Evolutionary conservation across 2,329 filamentous ascomycete genomes (phyloP), one percentile per base, ranked within the genome.

Genomic region (Fusarium sublunatum): DNA sequence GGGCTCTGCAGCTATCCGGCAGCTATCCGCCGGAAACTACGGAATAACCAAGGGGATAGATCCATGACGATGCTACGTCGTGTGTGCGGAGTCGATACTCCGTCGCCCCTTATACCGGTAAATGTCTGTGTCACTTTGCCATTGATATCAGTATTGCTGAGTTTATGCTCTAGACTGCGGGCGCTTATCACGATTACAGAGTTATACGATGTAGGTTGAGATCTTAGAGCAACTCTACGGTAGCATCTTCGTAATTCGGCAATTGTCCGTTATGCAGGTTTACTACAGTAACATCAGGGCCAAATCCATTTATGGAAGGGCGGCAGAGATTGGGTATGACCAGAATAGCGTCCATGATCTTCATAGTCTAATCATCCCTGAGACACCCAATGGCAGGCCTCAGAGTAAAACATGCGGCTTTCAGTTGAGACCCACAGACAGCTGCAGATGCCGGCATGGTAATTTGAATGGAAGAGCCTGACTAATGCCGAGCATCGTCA

Each of bases 371-470:
- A n/a, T n/a, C n/a, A n/a, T n/a, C n/a, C n/a, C n/a, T n/a, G n/a
- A 40, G 52, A 6, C 26, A 46, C 44, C 42, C 22, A n/a, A 19
- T 34, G 9, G 31, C 25, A 12, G 55, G 53, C 50, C 34, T 15
- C 55, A 40, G 19, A 15, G n/a, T n/a, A 24, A 12, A 6, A 36
- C 26, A 40, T 24, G 22, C 39, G 29, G 11, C 26, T 24, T 25
- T 26, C 32, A 42, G 53, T 34, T 26, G 35, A 43, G 34, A n/a
- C 32, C 41, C 42, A 47, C 42, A n/a, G n/a, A n/a, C 11, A n/a
- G 1, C 22, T 36, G 29, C 41, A 60, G n/a, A 7, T 22, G 25
- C 34, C 10, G 10, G n/a, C 7, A 19, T 25, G 11, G 3, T 6
- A 25, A 24, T n/a, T 28, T 22, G 35, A 47, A 40, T 40, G 10